A percentile compares a stretch with the other conserved stretches of the same genome.
phyloP scores from a whole-genome alignment of 78 protist genomes.

The Pigoraptor vietnamica region DNA sequence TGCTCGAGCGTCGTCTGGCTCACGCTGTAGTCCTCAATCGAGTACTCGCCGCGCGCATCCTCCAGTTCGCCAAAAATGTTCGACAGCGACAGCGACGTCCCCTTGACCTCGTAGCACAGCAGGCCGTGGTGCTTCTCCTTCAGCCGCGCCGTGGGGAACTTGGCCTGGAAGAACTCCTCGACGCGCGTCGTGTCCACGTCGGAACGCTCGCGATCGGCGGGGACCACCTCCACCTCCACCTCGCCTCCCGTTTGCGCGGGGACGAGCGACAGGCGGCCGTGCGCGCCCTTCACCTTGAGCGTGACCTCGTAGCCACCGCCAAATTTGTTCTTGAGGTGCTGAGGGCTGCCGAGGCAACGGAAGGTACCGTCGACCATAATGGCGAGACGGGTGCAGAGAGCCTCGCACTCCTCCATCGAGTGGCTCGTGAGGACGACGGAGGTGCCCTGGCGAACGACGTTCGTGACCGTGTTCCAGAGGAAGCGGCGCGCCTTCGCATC shows the following conservation, averaged over 20 bases:
- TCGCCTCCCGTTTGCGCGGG: background rate
- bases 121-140: slow-evolving; percentile 9
- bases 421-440: slow-evolving; percentile 72
- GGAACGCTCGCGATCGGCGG: background rate
- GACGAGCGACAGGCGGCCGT: background rate
- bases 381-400: slow-evolving; percentile 56
- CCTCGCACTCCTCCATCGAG: slow-evolving; percentile 68
- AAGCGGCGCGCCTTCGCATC: slow-evolving; percentile 63
- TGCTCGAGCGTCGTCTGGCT: slow-evolving; percentile 38
- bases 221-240: background rate
- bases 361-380: slow-evolving; percentile 53
- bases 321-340: slow-evolving; percentile 12
- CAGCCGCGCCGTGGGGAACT: background rate
- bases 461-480: slow-evolving; percentile 56
- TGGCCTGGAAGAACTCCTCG: background rate
- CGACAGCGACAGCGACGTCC: background rate
- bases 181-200: background rate
- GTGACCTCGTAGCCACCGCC: background rate
- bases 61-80: slow-evolving; percentile 2
- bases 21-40: slow-evolving; percentile 26
- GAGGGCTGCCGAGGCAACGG: slow-evolving; percentile 14
- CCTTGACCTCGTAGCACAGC: background rate
- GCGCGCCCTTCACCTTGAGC: background rate
- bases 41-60: background rate
- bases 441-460: background rate